Base-by-base conservation (phyloP, 176 grass and related monocot genomes). In the Rhynchospora tenuis region DNA sequence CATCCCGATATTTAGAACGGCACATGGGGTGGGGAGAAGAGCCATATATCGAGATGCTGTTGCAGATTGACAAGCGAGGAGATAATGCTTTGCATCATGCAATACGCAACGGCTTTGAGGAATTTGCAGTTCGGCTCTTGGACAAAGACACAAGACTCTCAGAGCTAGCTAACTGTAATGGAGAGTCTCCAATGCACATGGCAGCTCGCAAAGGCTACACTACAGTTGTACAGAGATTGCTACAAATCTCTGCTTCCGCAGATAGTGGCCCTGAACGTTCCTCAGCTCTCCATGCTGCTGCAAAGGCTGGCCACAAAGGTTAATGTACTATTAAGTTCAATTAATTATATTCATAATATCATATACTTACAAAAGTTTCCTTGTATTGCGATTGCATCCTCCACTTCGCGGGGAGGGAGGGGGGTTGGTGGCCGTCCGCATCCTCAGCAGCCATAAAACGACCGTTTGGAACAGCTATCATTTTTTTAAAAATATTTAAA, bases 41-140 rank as follows among this genome's bases (percentile, higher is more conserved):
- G 10, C 1, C 17, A 2, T 0, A 68, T 5, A 46, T 54, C 0
- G 4, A 29, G 4, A 58, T 57, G 33, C 28, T 88, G 3, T 17
- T 81, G 33, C 17, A 72, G 3, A 1, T 51, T 2, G 82, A 85
- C 63, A 63, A 2, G 4, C 0, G 10, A 6, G 54, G 57, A 59
- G 52, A 28, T 7, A 89, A 68, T 2, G 83, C 24, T 0, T n/a
- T 89, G 48, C 43, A 77, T 50, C 72, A 55, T 24, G 72, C 72
- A 55, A 50, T 77, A 6, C 45, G 46, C 26, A 59, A 11, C 2
- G 45, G 72, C 1, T 29, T 61, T 2, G 61, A 22, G 42, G 9
- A 76, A 1, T 61, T 85, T 38, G 74, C 76, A 5, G 16, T 75
- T 19, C 11, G 66, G 16, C 5, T 81, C 38, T 44, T 89, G 28